Evolutionary conservation across 2,329 filamentous ascomycete species (phyloP), one percentile per base, ranked within the genome.

Genomic region (Tolypocladium nubicola): DNA sequence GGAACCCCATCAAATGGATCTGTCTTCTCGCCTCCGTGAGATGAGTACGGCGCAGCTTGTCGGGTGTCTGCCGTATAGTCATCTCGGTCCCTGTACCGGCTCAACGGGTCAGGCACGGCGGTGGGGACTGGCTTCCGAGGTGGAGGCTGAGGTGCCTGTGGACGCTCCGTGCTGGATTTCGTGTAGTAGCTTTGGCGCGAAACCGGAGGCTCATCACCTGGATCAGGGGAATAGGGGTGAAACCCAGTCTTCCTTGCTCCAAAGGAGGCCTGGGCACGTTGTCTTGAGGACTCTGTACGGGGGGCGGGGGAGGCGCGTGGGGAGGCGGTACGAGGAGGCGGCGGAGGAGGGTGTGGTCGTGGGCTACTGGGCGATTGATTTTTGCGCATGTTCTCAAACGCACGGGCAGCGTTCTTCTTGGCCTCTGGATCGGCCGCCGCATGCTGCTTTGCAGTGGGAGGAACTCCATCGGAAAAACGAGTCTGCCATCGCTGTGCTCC

Each of bases 31-130:
- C 83, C 81, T 14, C 79, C 75, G 38, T 79, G 75, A 1, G 74
- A 76, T 47, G 76, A 74, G 64, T 85, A 86, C 0, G 82, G 81
- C 7, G 79, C 81, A 62, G 80, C 81, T 56, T 81, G 75, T n/a
- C 81, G 75, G n/a, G 69, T 67, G 59, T 84, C 79, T 47, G 71
- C 47, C 19, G 26, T 57, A 49, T 71, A 72, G 1, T 68, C 68
- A 5, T 77, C 74, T 43, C 60, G 61, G 1, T 72, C 67, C 63
- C 74, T 73, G 58, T 81, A 80, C 54, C 76, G 71, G 26, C 72
- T 75, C 47, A 81, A 64, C 2, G 77, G 78, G 60, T 83, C 78
- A n/a, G 71, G 69, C 61, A 72, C 69, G 14, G 68, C 66, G 62
- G 56, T 53, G 33, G 60, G 52, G 1, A 38, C 53, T 4, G 61